Evolutionary conservation across 768 basidiomycete genomes (phyloP).

Genomic region (Asterophora parasitica): DNA sequence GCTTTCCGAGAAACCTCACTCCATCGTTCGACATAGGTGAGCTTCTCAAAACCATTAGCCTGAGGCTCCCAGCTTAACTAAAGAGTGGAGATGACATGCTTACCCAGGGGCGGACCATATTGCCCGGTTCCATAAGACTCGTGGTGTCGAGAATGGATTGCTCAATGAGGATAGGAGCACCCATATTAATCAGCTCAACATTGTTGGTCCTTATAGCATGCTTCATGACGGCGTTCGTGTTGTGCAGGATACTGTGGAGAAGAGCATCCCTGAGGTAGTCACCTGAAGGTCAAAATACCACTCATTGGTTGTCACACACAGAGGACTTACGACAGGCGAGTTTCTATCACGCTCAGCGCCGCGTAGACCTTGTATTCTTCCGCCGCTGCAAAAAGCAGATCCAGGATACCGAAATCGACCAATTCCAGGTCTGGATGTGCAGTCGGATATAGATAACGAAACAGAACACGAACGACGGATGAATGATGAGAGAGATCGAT

Average conservation of each 20-base stretch:
- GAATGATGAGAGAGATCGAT: conserved; percentile 1
- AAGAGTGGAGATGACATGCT: not conserved
- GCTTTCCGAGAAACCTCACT: not conserved
- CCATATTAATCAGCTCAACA: conserved; percentile 3
- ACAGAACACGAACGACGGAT: not conserved
- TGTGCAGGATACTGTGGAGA: not conserved
- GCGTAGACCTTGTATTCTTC: conserved; percentile 4
- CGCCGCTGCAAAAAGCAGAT: conserved; percentile 5
- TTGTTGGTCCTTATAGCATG: not conserved
- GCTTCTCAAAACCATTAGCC: not conserved
- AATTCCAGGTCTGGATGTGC: conserved; percentile 7
- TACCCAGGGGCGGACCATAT: not conserved
- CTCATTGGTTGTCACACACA: not conserved
- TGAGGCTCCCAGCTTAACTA: not conserved
- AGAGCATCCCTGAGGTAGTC: not conserved
- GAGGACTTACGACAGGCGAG: not conserved
- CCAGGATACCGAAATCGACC: not conserved
- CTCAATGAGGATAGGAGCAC: not conserved
- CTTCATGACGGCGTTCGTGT: not conserved
- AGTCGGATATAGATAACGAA: not conserved
- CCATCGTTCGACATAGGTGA: conserved; percentile 5
- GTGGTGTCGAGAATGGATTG: not conserved
- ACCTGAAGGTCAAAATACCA: not conserved
- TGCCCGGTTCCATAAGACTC: not conserved
- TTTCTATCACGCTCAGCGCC: not conserved